phyloP scores from a whole-genome alignment of 2,329 filamentous ascomycete species.

The Arthrobotrys sinensis region DNA sequence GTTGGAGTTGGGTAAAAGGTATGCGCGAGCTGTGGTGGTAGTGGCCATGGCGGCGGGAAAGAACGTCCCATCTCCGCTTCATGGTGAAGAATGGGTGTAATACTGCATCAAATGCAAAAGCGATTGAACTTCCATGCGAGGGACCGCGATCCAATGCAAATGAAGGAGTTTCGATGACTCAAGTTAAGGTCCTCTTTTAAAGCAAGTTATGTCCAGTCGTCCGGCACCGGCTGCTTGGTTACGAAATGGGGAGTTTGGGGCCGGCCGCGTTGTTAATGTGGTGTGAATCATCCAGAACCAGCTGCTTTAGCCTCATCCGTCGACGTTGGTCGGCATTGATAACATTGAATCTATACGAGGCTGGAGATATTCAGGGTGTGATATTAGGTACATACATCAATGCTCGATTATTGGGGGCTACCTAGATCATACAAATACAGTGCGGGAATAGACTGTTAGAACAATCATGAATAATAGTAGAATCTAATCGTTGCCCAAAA shows the following conservation, averaged over 20 bases:
- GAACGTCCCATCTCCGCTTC: slow-evolving; percentile 37
- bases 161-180: background rate
- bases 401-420: background rate
- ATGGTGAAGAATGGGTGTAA: slow-evolving; percentile 22
- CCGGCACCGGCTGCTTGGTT: slow-evolving; percentile 25
- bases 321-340: background rate
- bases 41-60: slow-evolving; percentile 15
- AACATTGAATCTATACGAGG: background rate
- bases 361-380: background rate
- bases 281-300: slow-evolving; percentile 16
- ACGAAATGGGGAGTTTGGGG: slow-evolving; percentile 2
- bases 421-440: slow-evolving; percentile 15
- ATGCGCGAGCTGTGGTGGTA: background rate
- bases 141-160: background rate
- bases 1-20: background rate
- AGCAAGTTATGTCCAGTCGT: background rate
- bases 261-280: slow-evolving; percentile 29
- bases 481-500: slow-evolving; percentile 15
- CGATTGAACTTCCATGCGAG: slow-evolving; percentile 6
- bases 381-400: background rate
- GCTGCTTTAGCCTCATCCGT: slow-evolving; percentile 29
- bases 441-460: background rate
- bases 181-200: no score
- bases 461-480: slow-evolving; percentile 14
- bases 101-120: slow-evolving; percentile 10